Conservation (phyloP, 345 rosid species). For the Luvunga scandens region DNA sequence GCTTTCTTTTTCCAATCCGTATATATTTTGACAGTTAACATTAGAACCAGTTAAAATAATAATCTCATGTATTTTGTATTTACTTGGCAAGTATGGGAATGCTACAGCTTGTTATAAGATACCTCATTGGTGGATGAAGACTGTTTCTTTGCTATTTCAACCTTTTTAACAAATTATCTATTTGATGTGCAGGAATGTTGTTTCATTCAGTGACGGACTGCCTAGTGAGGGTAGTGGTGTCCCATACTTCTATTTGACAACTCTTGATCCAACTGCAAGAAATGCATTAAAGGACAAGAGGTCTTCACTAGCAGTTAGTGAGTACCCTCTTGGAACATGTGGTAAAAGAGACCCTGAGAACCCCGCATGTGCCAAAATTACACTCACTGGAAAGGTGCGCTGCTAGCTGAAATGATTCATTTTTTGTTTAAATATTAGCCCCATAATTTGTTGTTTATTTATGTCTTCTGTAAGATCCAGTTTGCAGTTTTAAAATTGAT, state of each 20-base stretch:
- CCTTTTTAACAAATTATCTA: not conserved
- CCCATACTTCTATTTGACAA: constrained; percentile 91
- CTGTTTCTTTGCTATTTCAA: not conserved
- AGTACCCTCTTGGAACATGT: constrained; percentile 90
- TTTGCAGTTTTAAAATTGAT: not conserved
- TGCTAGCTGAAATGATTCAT: not conserved
- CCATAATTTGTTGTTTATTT: not conserved
- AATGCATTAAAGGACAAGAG: constrained; percentile 71
- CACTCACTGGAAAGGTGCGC: constrained; percentile 82
- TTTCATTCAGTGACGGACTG: constrained; percentile 80
- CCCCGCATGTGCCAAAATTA: constrained; percentile 86
- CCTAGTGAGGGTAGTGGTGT: constrained; percentile 64
- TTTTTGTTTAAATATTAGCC: not conserved
- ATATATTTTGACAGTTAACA: not conserved
- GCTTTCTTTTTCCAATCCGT: not conserved
- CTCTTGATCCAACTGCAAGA: constrained; percentile 92
- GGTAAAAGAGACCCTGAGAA: constrained; percentile 83
- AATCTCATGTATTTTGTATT: not conserved
- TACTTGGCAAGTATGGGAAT: not conserved
- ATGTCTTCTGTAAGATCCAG: not conserved
- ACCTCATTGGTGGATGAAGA: not conserved
- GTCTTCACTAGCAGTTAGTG: constrained; percentile 78
- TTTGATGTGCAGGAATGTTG: constrained; percentile 64
- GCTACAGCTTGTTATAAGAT: not conserved
- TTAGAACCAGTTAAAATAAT: not conserved